Base-by-base conservation (phyloP, 2,329 filamentous ascomycete species). In the Metarhizium humberi region DNA sequence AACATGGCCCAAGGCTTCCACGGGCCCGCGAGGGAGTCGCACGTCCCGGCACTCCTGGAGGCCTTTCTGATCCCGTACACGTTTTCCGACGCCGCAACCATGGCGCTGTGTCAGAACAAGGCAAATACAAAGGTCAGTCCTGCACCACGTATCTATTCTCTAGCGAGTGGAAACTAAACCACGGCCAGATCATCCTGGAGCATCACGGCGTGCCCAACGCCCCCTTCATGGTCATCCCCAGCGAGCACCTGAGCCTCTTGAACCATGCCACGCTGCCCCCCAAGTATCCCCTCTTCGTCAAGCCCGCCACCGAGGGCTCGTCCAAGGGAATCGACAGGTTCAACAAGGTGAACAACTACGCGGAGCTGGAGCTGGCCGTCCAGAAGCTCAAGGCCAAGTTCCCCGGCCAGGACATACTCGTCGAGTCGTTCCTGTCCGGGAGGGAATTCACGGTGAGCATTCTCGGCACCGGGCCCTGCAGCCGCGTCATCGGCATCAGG, bases 31-130 rank as follows among this genome's bases (percentile, higher is more conserved):
- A 53, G 55, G 20, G 55, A 56, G 38, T 47, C 55, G 25, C 55
- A 56, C 14, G 55, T 54, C 6, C 55, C 55, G 45, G 51, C 51
- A 4, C 42, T 56, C 18, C 40, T 56, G 38, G 55, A 56, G 42
- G 55, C 55, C 4, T 56, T 54, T 51, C 32, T 50, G 40, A 29
- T 56, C 29, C 46, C 51, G 16, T 49, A 45, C 32, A 56, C 55
- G 20, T 56, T 56, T 14, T 53, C 51, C 1, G 47, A 51, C 46
- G 55, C 55, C 14, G 51, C 55, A 10, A 56, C 55, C 34, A 56
- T 56, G 55, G 55, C 55, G 6, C 29, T 54, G n/a, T 56, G 55
- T 42, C 51, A 53, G 43, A 56, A 56, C 40, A 56, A 56, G 36
- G 55, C 36, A 40, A 36, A 43, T 36, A 54, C 55, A 50, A 56